These are phyloP conservation scores for Aspergillus sparsus DNA, from an alignment of 495 filamentous ascomycete genomes.

Conservation along the genomic window DNA sequence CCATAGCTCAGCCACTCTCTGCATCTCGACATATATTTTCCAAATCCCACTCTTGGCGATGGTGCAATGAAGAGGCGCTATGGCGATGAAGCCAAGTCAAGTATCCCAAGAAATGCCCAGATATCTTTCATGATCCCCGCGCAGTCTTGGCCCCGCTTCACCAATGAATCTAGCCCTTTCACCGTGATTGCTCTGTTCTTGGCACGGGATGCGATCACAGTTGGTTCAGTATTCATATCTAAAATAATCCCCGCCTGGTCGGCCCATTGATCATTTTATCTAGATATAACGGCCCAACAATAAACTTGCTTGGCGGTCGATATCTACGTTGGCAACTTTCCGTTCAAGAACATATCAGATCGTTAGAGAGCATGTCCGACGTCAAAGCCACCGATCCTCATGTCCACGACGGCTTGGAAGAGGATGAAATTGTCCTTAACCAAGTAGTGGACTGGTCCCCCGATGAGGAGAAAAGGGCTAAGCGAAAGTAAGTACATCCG, in stretches of 20 bases:
- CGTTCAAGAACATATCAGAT: neutral
- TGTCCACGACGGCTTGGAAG: neutral
- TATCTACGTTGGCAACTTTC: neutral
- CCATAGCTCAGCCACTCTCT: no score
- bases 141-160: constrained; percentile 1
- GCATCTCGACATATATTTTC: no score
- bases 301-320: neutral
- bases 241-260: neutral
- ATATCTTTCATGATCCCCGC: neutral
- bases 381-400: constrained; percentile 4
- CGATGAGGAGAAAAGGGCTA: constrained; percentile 18
- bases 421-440: constrained; percentile 6
- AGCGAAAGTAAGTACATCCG: constrained; percentile 14
- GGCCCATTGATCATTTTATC: neutral
- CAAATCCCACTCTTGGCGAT: neutral
- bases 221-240: neutral
- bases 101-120: constrained; percentile 6
- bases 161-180: constrained; percentile 6
- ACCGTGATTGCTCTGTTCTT: neutral
- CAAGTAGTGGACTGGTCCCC: constrained; percentile 12
- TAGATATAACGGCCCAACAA: neutral
- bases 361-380: constrained; percentile 12
- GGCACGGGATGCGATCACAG: constrained; percentile 7
- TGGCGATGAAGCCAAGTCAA: constrained; percentile 17
- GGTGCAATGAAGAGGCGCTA: constrained; percentile 15